Evolutionary conservation across 1,139 yeast genomes (phyloP).

Genomic region (Meyerozyma smithsonii): DNA sequence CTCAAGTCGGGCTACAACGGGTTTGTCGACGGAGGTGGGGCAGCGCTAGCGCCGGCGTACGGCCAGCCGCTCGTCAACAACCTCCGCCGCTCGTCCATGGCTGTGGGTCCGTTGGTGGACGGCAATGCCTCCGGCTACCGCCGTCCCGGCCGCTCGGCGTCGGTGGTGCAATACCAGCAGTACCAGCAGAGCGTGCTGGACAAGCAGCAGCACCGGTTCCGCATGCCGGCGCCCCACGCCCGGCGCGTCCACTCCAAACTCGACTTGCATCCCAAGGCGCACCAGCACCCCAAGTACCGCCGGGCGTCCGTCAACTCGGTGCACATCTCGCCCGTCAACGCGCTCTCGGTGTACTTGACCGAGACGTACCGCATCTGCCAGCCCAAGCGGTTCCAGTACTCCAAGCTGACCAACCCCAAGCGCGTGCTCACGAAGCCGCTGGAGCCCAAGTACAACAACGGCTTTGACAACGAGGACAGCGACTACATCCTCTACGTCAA

Average conservation of each 20-base stretch:
- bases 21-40: slow-evolving; percentile 2
- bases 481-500: slow-evolving; percentile 93
- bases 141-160: slow-evolving; percentile 25
- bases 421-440: slow-evolving; percentile 90
- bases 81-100: slow-evolving; percentile 11
- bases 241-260: slow-evolving; percentile 33
- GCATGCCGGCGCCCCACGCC: slow-evolving; percentile 38
- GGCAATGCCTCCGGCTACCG: not conserved
- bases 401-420: slow-evolving; percentile 81
- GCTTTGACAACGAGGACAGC: slow-evolving; percentile 81
- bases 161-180: slow-evolving; percentile 36
- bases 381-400: slow-evolving; percentile 75
- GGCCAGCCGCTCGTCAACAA: not conserved
- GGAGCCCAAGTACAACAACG: slow-evolving; percentile 77
- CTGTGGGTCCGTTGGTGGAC: slow-evolving; percentile 6
- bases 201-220: slow-evolving; percentile 17
- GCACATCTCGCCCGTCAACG: slow-evolving; percentile 81
- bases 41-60: slow-evolving; percentile 2
- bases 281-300: slow-evolving; percentile 69
- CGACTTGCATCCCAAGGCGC: slow-evolving; percentile 61
- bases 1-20: slow-evolving; percentile 5
- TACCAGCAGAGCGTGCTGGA: slow-evolving; percentile 29
- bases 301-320: slow-evolving; percentile 76
- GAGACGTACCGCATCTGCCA: slow-evolving; percentile 85
- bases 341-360: slow-evolving; percentile 71